Evolutionary conservation across 2,329 filamentous ascomycete species (phyloP).

Genomic region (Aureobasidium uvarum): DNA sequence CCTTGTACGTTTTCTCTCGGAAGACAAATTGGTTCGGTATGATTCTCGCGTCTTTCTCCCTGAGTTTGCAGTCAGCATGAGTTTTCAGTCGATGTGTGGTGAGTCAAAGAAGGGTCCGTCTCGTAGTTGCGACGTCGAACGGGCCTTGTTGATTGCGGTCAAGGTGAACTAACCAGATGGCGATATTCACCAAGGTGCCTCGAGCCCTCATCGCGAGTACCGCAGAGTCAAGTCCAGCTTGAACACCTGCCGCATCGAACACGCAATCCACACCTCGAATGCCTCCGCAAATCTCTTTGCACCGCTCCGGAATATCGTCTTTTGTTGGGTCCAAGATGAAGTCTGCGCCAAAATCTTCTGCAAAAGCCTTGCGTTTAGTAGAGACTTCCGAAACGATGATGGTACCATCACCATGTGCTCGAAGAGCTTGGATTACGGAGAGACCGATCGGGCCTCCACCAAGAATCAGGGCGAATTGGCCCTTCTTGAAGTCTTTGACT

Average conservation of each 20-base stretch:
- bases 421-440: conserved; percentile 49
- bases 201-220: conserved; percentile 50
- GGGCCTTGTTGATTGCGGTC: too few relatives aligned
- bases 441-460: conserved; percentile 57
- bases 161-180: conserved; percentile 46
- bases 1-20: conserved; percentile 54
- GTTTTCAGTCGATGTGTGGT: not conserved
- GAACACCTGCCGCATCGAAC: conserved; percentile 56
- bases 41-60: conserved; percentile 51
- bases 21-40: conserved; percentile 54
- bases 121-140: not conserved
- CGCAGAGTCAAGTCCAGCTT: conserved; percentile 51
- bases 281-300: conserved; percentile 45
- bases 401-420: conserved; percentile 45
- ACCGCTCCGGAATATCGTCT: conserved; percentile 49
- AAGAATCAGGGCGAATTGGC: conserved; percentile 50
- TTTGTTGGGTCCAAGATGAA: conserved; percentile 53
- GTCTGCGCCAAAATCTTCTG: conserved; percentile 53
- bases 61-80: not conserved
- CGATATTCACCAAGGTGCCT: conserved; percentile 56
- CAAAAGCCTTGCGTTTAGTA: conserved; percentile 49
- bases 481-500: conserved; percentile 42
- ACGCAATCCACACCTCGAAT: conserved; percentile 50
- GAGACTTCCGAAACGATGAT: conserved; percentile 57
- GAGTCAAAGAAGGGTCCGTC: not conserved